Evolutionary conservation across 139 green algal genomes (phyloP).

Genomic region (Chlamydomonas eustigma): DNA sequence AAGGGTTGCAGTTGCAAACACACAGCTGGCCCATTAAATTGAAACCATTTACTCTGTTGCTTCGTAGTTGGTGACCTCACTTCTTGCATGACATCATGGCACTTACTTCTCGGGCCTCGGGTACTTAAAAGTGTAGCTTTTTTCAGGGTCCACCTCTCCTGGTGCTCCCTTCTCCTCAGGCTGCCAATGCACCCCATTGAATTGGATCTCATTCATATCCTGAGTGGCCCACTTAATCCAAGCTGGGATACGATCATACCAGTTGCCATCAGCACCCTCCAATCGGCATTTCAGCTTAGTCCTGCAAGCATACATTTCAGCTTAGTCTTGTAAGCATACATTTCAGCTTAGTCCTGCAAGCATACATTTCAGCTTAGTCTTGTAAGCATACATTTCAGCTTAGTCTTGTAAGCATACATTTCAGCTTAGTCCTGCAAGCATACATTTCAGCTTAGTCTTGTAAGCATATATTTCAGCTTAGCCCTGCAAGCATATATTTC

Average conservation of each 20-base stretch:
- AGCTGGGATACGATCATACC: slow-evolving; percentile 87
- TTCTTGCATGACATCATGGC: not conserved
- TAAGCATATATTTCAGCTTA: not conserved
- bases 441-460: no score
- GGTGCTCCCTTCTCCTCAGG: slow-evolving; percentile 52
- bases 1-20: not conserved
- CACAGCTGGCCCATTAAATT: not conserved
- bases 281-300: slow-evolving; percentile 79
- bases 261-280: slow-evolving; percentile 72
- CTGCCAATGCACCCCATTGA: slow-evolving; percentile 85
- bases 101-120: slow-evolving; percentile 64
- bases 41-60: no score
- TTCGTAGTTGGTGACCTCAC: not conserved
- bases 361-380: no score
- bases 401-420: not conserved
- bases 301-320: no score
- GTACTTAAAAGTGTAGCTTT: slow-evolving; percentile 92
- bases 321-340: no score
- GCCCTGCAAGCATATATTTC: no score
- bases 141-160: slow-evolving; percentile 48
- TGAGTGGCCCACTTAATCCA: slow-evolving; percentile 94
- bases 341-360: slow-evolving; percentile 84
- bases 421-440: not conserved
- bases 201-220: slow-evolving; percentile 91
- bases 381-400: no score